Base-by-base conservation (phyloP, 2,329 filamentous ascomycete genomes). In the Neurospora sp. region DNA sequence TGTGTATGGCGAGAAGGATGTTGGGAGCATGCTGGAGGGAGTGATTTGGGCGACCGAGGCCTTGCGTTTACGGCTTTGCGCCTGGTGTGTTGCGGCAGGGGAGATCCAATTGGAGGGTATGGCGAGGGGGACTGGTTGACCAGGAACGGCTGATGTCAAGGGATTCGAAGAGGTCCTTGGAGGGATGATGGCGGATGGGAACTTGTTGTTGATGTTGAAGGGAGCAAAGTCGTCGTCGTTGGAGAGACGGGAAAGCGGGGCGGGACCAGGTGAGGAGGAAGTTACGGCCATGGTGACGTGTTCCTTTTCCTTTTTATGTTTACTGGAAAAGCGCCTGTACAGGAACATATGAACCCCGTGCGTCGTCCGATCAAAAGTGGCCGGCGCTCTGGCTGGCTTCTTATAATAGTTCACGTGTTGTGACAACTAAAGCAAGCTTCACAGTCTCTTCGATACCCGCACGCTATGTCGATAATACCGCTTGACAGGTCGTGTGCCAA, bases 171-270 rank as follows among this genome's bases (percentile, higher is more conserved):
- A 93, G 66, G 89, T 92, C 72, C 91, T 87, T 3, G 89, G 89
- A 23, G 92, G 91, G 69, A 93, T 92, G 69, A 93, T 92, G 43
- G 85, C 84, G 78, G 87, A 89, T 69, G 89, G 89, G n/a, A 85
- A 86, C 70, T 82, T 81, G 68, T 83, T 79, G 71, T 79, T 78
- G 72, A 77, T 73, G 46, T 76, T 74, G 78, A 77, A 70, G 76
- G 74, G 52, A 77, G 74, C 41, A 72, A 67, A 68, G 46, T 70
- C 66, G 73, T 37, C 37, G 67, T 65, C 6, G 72, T 57, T 62
- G 74, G 68, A 67, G 75, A 70, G 69, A 74, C 68, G 69, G 75
- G 72, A 72, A 72, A 71, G 71, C 69, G 23, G 69, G 72, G 69
- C 69, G 70, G 73, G 71, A 65, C 70, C 74, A 69, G 71, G 70